Evolutionary conservation across 2,329 filamentous ascomycete species (phyloP).

Genomic region (Arthrocladium fulminans): DNA sequence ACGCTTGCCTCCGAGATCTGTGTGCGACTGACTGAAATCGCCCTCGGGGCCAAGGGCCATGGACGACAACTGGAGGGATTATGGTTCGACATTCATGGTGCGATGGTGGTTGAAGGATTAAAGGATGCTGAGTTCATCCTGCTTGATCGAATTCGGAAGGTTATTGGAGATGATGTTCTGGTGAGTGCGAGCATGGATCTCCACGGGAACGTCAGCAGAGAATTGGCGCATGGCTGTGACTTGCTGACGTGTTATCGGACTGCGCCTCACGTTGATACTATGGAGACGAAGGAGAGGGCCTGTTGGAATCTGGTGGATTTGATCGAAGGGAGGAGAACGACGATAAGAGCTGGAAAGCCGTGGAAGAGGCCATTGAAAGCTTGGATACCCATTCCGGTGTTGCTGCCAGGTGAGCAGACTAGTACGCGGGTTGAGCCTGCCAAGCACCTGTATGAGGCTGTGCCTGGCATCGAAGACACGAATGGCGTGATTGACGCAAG

Average conservation of each 20-base stretch:
- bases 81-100: conserved; percentile 50
- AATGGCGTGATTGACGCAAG: conserved; percentile 43
- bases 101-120: conserved; percentile 46
- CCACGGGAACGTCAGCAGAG: conserved; percentile 46
- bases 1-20: conserved; percentile 36
- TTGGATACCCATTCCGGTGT: conserved; percentile 45
- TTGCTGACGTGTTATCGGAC: conserved; percentile 47
- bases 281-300: conserved; percentile 44
- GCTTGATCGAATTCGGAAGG: conserved; percentile 36
- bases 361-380: conserved; percentile 40
- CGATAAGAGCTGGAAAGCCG: conserved; percentile 3
- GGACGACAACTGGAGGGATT: conserved; percentile 36
- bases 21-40: conserved; percentile 32
- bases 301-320: conserved; percentile 41
- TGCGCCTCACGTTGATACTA: conserved; percentile 44
- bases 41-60: conserved; percentile 16
- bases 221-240: conserved; percentile 43
- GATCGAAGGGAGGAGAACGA: conserved; percentile 27
- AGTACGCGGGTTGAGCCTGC: conserved; percentile 47
- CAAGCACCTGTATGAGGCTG: conserved; percentile 41
- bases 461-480: conserved; percentile 36
- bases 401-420: conserved; percentile 48
- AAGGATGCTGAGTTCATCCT: conserved; percentile 44
- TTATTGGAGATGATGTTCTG: conserved; percentile 39
- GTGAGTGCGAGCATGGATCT: conserved; percentile 50